phyloP scores from a whole-genome alignment of 192 early-diverging fungal species.

The Phlyctochytrium planicorne region DNA sequence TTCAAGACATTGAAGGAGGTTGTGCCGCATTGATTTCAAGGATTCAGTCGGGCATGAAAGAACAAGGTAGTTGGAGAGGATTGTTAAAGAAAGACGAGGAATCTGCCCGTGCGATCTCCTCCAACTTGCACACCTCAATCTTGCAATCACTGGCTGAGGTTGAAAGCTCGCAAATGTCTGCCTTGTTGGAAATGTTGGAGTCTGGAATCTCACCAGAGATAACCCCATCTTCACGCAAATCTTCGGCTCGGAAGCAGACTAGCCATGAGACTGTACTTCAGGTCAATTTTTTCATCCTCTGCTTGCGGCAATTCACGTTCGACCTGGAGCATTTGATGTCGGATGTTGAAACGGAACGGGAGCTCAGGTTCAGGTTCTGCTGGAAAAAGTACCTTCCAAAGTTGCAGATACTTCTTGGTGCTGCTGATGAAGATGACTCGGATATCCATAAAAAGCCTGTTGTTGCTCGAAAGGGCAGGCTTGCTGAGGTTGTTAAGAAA shows the following conservation, averaged over 20 bases:
- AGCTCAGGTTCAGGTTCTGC: not conserved
- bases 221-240: not conserved
- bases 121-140: not conserved
- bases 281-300: not conserved
- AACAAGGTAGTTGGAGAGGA: too few relatives aligned
- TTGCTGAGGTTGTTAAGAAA: too few relatives aligned
- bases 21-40: not conserved
- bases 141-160: not conserved
- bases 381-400: not conserved
- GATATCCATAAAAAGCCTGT: not conserved
- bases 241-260: not conserved
- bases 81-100: too few relatives aligned
- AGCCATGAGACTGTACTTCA: not conserved
- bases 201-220: not conserved
- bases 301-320: not conserved
- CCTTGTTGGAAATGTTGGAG: too few relatives aligned
- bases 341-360: not conserved
- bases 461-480: not conserved
- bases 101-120: too few relatives aligned
- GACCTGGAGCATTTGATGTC: not conserved
- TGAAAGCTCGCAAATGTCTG: not conserved
- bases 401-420: too few relatives aligned
- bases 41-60: not conserved
- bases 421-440: too few relatives aligned
- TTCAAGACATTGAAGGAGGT: not conserved